These are phyloP conservation scores for Hymenoscyphus scutula DNA, from an alignment of 2,329 filamentous ascomycete genomes.

Conservation along the genomic window DNA sequence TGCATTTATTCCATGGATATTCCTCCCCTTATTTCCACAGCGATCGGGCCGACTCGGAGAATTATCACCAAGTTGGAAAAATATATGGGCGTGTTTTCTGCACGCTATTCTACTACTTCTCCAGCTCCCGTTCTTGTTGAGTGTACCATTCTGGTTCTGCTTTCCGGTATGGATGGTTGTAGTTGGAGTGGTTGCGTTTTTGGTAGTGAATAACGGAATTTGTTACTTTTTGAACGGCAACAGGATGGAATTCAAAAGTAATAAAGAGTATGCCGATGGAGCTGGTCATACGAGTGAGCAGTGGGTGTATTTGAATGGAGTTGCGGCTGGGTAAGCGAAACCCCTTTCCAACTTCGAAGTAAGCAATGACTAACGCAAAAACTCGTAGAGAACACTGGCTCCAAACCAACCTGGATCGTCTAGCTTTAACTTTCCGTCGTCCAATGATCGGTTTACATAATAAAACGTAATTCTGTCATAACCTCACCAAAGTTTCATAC, in stretches of 20 bases:
- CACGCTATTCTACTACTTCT: slow-evolving; percentile 57
- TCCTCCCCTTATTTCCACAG: slow-evolving; percentile 56
- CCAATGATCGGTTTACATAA: slow-evolving; percentile 74
- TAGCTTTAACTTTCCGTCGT: slow-evolving; percentile 70
- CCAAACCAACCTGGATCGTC: slow-evolving; percentile 66
- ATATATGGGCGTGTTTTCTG: slow-evolving; percentile 54
- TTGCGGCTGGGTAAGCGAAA: slow-evolving; percentile 56
- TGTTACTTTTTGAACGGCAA: slow-evolving; percentile 54
- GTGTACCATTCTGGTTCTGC: slow-evolving; percentile 51
- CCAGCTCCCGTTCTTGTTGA: slow-evolving; percentile 60
- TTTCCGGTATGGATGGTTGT: slow-evolving; percentile 49
- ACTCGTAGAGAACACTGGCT: slow-evolving; percentile 60
- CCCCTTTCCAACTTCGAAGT: slow-evolving; percentile 20
- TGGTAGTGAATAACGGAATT: slow-evolving; percentile 49
- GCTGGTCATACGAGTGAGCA: slow-evolving; percentile 57
- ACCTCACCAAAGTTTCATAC: background rate
- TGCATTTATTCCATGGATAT: slow-evolving; percentile 52
- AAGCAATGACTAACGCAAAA: slow-evolving; percentile 2
- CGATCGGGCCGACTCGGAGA: slow-evolving; percentile 60
- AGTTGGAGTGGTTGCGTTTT: slow-evolving; percentile 42
- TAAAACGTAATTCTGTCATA: slow-evolving; percentile 51
- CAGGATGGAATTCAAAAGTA: slow-evolving; percentile 49
- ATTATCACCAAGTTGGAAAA: slow-evolving; percentile 56
- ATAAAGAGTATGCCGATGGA: slow-evolving; percentile 51
- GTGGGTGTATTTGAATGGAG: slow-evolving; percentile 80